Evolutionary conservation across 2,329 filamentous ascomycete species (phyloP), one percentile per base, ranked within the genome.

Genomic region (Beauveria varroae): DNA sequence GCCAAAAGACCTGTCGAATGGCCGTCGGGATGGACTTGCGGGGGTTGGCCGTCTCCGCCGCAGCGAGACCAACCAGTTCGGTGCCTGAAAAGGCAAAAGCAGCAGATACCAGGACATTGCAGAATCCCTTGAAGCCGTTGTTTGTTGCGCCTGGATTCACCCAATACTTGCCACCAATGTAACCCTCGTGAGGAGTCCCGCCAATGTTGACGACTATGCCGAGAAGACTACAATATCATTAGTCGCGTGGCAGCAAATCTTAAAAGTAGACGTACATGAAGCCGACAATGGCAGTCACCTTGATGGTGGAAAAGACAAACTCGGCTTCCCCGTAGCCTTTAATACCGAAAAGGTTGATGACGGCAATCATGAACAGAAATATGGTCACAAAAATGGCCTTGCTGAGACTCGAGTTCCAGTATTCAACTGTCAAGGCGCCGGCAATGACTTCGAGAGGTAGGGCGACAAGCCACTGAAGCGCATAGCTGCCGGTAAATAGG

Each of bases 1-100:
- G 75, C 76, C 76, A 78, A 68, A 78, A 79, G 30, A 78, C 88
- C 73, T 92, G 89, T 76, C 91, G 91, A 70, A 91, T 84, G 10
- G 90, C 90, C 28, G 84, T 86, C 1, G 90, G 90, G 1, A 93
- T 80, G 1, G 86, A 84, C 70, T 89, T 86, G 64, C 83, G 79
- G 2, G 86, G 86, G 68, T 88, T 87, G 18, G 72, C 74, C 0
- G 86, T 83, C 73, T 89, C 86, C 44, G 86, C 86, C 14, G 86
- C 86, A 6, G 85, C 85, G 20, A 89, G 80, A 69, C 86, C 86
- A 57, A 88, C 85, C 7, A 87, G 76, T 69, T 88, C 86, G 1
- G 85, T 87, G 16, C 86, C 86, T 16, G 83, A 80, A 69, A 87
- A 89, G 62, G 86, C 75, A 67, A 88, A 88, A 30, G 86, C 85